A percentile compares a stretch with the other conserved stretches of the same genome.
Evolutionary conservation across 2,329 filamentous ascomycete genomes (phyloP).

Genomic region (Salinomyces thailandicus): DNA sequence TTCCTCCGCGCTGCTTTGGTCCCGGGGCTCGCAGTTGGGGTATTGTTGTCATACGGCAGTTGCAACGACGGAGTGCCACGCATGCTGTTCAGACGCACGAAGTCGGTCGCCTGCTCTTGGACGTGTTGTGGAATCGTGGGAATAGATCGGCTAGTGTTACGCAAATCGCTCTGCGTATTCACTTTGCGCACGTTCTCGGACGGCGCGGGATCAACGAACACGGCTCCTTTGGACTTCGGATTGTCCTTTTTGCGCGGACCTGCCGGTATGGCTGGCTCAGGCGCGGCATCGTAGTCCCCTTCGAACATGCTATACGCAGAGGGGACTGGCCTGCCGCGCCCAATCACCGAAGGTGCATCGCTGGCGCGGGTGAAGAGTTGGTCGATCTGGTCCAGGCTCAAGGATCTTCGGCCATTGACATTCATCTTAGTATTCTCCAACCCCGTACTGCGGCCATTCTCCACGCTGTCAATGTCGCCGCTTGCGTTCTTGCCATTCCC

Average conservation of each 20-base stretch:
- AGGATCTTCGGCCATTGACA: conserved; percentile 45
- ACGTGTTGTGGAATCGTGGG: conserved; percentile 29
- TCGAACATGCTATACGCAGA: conserved; percentile 33
- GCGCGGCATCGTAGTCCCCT: conserved; percentile 65
- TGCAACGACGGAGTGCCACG: conserved; percentile 26
- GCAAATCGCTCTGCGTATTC: conserved; percentile 24
- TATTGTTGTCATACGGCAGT: conserved; percentile 38
- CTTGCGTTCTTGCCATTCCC: conserved; percentile 8
- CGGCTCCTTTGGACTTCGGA: conserved; percentile 26
- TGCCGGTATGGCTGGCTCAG: conserved; percentile 71
- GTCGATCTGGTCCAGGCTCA: conserved; percentile 68
- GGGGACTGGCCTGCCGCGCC: conserved; percentile 34
- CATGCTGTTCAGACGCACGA: conserved; percentile 37
- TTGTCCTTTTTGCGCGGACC: conserved; percentile 54
- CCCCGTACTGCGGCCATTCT: conserved; percentile 41
- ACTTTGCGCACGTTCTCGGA: conserved; percentile 20
- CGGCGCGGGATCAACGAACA: conserved; percentile 22
- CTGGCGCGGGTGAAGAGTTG: conserved; percentile 42
- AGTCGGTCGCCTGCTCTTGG: conserved; percentile 38
- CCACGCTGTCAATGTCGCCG: conserved; percentile 10
- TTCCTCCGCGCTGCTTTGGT: conserved; percentile 28
- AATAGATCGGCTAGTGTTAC: conserved; percentile 14
- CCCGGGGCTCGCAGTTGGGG: conserved; percentile 41
- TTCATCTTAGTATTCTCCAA: conserved; percentile 48
- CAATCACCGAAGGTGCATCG: conserved; percentile 32